Evolutionary conservation across 176 grass and related monocot species (phyloP).

Genomic region (Musa troglodytarum): DNA sequence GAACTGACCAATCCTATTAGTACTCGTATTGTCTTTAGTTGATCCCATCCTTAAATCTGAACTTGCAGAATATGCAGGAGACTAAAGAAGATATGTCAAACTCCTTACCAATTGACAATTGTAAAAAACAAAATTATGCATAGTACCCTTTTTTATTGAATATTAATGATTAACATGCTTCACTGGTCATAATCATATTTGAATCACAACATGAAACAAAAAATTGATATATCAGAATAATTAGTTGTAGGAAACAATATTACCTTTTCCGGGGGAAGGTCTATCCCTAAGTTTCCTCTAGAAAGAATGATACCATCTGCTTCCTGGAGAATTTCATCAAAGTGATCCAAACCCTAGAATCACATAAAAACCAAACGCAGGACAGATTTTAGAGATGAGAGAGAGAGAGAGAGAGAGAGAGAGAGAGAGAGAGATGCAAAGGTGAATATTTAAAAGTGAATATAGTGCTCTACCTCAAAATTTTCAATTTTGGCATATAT

Average conservation of each 20-base stretch:
- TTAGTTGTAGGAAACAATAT: not conserved
- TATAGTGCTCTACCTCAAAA: conserved; percentile 39
- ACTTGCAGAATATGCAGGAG: no score
- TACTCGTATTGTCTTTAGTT: no score
- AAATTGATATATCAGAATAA: not conserved
- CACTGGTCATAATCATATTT: no score
- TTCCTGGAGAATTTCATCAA: conserved; percentile 95
- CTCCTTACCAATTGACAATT: no score
- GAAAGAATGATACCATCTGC: conserved; percentile 84
- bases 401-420: not conserved
- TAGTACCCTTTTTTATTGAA: no score
- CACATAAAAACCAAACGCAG: not conserved
- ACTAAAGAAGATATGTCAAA: no score
- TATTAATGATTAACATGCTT: no score
- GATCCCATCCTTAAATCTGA: no score
- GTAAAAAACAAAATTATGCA: no score
- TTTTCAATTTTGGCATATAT: conserved; percentile 95
- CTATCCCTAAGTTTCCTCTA: conserved; percentile 76
- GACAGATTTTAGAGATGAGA: not conserved
- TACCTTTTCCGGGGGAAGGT: conserved; percentile 91
- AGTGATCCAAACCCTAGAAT: conserved; percentile 83
- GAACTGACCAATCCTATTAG: no score
- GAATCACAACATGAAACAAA: no score
- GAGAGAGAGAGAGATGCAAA: not conserved
- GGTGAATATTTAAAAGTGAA: not conserved